Percentiles rank a stretch among this genome's conserved stretches.
phyloP scores from a whole-genome alignment of 2,329 filamentous ascomycete species.

The Blastomyces percursus region DNA sequence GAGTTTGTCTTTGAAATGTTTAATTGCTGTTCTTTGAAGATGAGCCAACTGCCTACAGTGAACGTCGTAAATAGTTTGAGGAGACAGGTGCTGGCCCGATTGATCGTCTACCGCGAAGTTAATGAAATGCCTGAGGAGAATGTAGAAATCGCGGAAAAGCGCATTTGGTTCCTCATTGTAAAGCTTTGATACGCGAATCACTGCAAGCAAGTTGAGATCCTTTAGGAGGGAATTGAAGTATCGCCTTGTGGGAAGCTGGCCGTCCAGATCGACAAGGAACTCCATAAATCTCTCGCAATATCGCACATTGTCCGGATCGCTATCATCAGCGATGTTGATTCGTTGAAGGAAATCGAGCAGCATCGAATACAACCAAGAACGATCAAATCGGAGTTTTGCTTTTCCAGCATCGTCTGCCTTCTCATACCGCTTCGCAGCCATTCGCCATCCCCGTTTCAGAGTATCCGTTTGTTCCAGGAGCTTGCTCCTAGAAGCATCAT shows the following conservation, averaged over 20 bases:
- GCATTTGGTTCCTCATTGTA: slow-evolving; percentile 64
- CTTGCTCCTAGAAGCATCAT: slow-evolving; percentile 60
- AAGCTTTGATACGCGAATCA: slow-evolving; percentile 66
- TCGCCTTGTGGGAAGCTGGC: slow-evolving; percentile 82
- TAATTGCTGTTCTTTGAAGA: slow-evolving; percentile 67
- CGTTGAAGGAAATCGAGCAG: slow-evolving; percentile 69
- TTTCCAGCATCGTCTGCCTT: slow-evolving; percentile 70
- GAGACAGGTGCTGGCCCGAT: slow-evolving; percentile 63
- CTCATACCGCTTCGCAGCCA: slow-evolving; percentile 74
- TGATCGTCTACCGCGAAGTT: slow-evolving; percentile 88
- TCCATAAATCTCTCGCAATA: slow-evolving; percentile 95
- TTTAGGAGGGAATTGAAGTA: slow-evolving; percentile 83
- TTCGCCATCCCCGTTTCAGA: slow-evolving; percentile 81
- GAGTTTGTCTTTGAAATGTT: slow-evolving; percentile 77
- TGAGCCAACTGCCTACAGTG: slow-evolving; percentile 69
- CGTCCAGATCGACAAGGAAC: slow-evolving; percentile 79
- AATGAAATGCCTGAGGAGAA: slow-evolving; percentile 75
- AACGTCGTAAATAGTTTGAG: slow-evolving; percentile 62
- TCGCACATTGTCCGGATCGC: slow-evolving; percentile 49
- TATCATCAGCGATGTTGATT: slow-evolving; percentile 46
- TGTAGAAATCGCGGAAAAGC: slow-evolving; percentile 68
- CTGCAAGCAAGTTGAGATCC: slow-evolving; percentile 71
- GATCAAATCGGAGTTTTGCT: slow-evolving; percentile 73
- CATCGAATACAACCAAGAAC: slow-evolving; percentile 84
- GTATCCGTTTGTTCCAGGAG: slow-evolving; percentile 63